phyloP scores from a whole-genome alignment of 2,329 filamentous ascomycete species.

The Coniochaeta sp. region DNA sequence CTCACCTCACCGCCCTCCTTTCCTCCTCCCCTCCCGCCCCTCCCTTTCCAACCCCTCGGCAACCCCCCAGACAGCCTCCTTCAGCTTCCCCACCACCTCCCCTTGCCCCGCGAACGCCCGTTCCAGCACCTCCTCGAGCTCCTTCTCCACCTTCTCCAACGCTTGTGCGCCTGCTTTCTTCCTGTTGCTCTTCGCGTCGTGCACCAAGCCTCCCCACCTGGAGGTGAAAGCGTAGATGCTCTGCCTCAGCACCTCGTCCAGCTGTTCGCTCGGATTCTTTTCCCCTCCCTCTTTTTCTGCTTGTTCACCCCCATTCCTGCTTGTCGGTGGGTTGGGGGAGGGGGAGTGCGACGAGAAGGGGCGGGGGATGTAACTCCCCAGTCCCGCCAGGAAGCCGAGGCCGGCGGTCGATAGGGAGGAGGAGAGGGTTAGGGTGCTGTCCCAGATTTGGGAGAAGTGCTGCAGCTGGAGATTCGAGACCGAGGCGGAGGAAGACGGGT shows the following conservation, averaged over 20 bases:
- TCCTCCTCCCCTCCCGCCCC: background rate
- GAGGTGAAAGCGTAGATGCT: constrained; percentile 58
- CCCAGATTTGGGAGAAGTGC: constrained; percentile 60
- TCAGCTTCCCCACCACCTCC: constrained; percentile 52
- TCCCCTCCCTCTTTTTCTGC: constrained; percentile 14
- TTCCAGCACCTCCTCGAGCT: constrained; percentile 49
- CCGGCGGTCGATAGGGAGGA: constrained; percentile 36
- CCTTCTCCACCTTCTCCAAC: constrained; percentile 45
- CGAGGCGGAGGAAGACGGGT: background rate
- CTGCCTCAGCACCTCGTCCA: constrained; percentile 56
- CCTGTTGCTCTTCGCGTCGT: constrained; percentile 34
- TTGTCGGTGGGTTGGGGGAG: constrained; percentile 10
- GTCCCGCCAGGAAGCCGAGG: constrained; percentile 40
- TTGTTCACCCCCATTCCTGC: constrained; percentile 7
- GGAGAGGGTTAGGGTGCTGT: constrained; percentile 39
- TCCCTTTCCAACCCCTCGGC: constrained; percentile 17
- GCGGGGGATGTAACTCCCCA: constrained; percentile 47
- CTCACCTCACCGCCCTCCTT: background rate
- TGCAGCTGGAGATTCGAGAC: constrained; percentile 39
- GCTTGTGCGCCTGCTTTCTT: constrained; percentile 42
- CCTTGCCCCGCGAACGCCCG: constrained; percentile 52
- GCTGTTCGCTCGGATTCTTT: constrained; percentile 56
- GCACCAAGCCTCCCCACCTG: constrained; percentile 46
- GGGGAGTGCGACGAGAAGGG: constrained; percentile 21
- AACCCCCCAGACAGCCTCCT: constrained; percentile 53